Evolutionary conservation across 2,329 filamentous ascomycete species (phyloP), one percentile per base, ranked within the genome.

Genomic region (Chrysoporthe austroafricana): DNA sequence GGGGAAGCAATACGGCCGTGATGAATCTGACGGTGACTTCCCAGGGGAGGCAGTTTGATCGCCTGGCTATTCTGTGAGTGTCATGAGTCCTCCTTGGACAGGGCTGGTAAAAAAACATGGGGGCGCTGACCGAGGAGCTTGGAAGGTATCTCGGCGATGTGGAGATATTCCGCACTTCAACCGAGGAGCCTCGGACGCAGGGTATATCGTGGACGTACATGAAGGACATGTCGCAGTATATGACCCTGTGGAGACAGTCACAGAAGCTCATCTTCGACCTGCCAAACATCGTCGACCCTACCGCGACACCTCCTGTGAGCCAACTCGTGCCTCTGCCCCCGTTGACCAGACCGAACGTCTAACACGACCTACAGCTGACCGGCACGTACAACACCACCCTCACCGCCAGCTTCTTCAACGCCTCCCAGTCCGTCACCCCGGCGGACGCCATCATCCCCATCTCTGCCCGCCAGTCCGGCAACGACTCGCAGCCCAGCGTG

Each of bases 391-490:
- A 90, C 71, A 85, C 85, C 0, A 91, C 85, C 0, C 75, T 91
- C 56, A 88, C 85, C 0, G 88, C 87, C 13, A 85, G 82, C 14
- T 91, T 88, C 36, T 75, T 54, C 79, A 79, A 62, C 71, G 76
- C 11, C 74, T 76, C n/a, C 71, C 62, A n/a, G 63, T 77, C 77
- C 5, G 75, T 78, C 9, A 76, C 76, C 0, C 82, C 85, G 0
- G 90, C 91, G 14, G 87, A 92, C 73, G 70, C 87, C 1, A 89
- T 94, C 72, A 79, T 94, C 43, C 90, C 91, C 36, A 84, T 91
- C 62, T 91, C 90, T 1, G 83, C 86, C 21, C 79, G 81, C 39
- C 81, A 82, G 64, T 82, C 85, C 16, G 74, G 78, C 1, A 74
- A 79, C 1, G 82, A 87, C 67, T 78, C 81, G 26, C 81, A 86